These are phyloP conservation scores for Gastrolobium bilobum DNA, from an alignment of 306 rosid genomes.

Conservation along the genomic window DNA sequence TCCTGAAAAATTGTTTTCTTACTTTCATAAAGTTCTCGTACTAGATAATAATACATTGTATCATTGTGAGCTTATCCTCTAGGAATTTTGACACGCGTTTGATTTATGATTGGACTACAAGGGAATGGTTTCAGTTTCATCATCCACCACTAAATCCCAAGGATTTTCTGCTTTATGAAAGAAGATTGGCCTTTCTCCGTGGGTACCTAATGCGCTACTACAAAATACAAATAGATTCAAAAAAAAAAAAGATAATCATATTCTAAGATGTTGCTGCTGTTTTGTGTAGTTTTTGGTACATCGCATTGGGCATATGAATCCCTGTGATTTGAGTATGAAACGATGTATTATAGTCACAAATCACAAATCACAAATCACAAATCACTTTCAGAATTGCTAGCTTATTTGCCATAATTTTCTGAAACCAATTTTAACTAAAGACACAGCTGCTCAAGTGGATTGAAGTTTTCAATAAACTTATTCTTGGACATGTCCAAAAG, in stretches of 20 bases:
- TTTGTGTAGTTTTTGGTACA: slow-evolving; percentile 14
- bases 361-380: slow-evolving; percentile 23
- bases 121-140: slow-evolving; percentile 39
- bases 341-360: not conserved
- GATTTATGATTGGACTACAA: slow-evolving; percentile 20
- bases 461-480: too few relatives aligned
- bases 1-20: not conserved
- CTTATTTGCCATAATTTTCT: not conserved
- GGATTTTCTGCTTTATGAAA: slow-evolving; percentile 28
- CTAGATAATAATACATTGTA: not conserved
- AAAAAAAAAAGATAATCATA: slow-evolving; percentile 41
- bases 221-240: slow-evolving; percentile 19
- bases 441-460: too few relatives aligned
- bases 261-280: slow-evolving; percentile 15
- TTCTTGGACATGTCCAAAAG: too few relatives aligned
- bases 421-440: too few relatives aligned
- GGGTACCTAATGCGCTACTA: not conserved
- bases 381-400: not conserved
- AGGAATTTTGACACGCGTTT: slow-evolving; percentile 7
- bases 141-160: slow-evolving; percentile 39
- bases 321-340: not conserved
- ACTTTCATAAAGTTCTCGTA: slow-evolving; percentile 29
- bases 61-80: not conserved
- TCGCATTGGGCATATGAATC: slow-evolving; percentile 27
- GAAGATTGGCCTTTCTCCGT: not conserved